Evolutionary conservation across 1,284 basidiomycete genomes (phyloP).

Genomic region (Xerocomus minutiporus): DNA sequence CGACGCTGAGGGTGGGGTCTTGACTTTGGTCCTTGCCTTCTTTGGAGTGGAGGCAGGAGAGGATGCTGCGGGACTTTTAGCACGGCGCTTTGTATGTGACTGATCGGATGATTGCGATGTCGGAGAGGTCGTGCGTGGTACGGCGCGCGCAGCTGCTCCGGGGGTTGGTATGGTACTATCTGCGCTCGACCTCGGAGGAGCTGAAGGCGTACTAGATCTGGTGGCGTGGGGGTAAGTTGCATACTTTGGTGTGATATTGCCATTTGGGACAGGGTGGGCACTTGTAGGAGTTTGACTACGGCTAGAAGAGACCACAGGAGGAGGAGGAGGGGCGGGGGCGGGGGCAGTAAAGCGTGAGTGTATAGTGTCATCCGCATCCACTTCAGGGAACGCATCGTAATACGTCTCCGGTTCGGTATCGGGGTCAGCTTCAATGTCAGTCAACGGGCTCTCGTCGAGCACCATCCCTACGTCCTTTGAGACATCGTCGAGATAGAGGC

Average conservation of each 20-base stretch:
- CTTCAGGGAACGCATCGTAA: conserved; percentile 26
- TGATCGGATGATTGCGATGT: conserved; percentile 27
- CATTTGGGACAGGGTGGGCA: conserved; percentile 3
- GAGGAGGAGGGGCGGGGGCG: conserved; percentile 1
- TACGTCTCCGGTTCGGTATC: conserved; percentile 28
- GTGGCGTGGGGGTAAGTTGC: conserved; percentile 36
- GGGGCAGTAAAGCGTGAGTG: conserved; percentile 12
- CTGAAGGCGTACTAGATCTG: conserved; percentile 23
- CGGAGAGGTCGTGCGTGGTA: conserved; percentile 23
- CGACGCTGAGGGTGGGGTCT: conserved; percentile 30
- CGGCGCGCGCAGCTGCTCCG: conserved; percentile 16
- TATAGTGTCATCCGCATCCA: conserved; percentile 17
- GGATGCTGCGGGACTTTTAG: conserved; percentile 41
- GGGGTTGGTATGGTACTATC: conserved; percentile 31
- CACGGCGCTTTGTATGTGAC: conserved; percentile 37
- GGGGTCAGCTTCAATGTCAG: conserved; percentile 56
- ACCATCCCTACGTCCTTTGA: conserved; percentile 45
- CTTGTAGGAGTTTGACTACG: conserved; percentile 29
- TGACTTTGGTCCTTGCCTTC: conserved; percentile 35
- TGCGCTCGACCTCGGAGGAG: conserved; percentile 22
- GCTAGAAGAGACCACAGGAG: conserved; percentile 8
- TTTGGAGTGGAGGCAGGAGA: conserved; percentile 35
- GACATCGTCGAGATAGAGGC: conserved; percentile 64
- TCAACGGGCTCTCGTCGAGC: conserved; percentile 64
- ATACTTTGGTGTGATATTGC: conserved; percentile 35